phyloP scores from a whole-genome alignment of 106 monocot genomes.

The Iris macrosiphon region DNA sequence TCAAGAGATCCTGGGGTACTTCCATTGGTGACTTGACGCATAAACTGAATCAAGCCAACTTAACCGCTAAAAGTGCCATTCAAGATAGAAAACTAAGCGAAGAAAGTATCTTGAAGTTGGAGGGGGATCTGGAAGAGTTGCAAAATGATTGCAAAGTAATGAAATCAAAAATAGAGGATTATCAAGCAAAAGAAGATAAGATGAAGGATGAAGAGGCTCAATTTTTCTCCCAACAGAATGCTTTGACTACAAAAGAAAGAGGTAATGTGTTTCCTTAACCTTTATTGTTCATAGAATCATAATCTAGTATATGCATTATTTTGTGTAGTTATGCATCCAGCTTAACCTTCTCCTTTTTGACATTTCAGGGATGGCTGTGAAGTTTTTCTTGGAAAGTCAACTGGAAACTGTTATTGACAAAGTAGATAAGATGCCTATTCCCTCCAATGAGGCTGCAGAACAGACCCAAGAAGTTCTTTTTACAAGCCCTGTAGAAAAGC shows the following conservation, averaged over 20 bases:
- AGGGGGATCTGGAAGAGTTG: conserved; percentile 40
- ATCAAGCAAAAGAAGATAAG: conserved; percentile 37
- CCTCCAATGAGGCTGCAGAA: conserved; percentile 18
- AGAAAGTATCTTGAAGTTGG: conserved; percentile 37
- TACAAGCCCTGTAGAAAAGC: conserved; percentile 53
- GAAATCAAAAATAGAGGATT: conserved; percentile 43
- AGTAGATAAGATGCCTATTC: conserved; percentile 43
- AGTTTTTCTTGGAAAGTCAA: conserved; percentile 32
- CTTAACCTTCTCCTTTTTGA: background rate
- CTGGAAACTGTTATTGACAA: conserved; percentile 52
- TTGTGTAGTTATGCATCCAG: background rate
- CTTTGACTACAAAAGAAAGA: conserved; percentile 35
- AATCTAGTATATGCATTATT: background rate
- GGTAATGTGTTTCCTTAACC: conserved; percentile 21
- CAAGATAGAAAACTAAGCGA: conserved; percentile 28
- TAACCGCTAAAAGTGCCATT: conserved; percentile 35
- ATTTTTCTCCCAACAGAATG: conserved; percentile 20
- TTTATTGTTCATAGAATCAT: background rate
- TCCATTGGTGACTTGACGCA: conserved; percentile 30
- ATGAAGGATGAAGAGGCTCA: conserved; percentile 46
- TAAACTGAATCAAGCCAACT: conserved; percentile 41
- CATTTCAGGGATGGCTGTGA: conserved; percentile 28
- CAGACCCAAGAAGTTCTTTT: conserved; percentile 12
- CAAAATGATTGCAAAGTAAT: conserved; percentile 38
- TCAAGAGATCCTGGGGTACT: conserved; percentile 17